Conservation (phyloP, 176 grass and related monocot species). For the Aegilops tauschii region DNA sequence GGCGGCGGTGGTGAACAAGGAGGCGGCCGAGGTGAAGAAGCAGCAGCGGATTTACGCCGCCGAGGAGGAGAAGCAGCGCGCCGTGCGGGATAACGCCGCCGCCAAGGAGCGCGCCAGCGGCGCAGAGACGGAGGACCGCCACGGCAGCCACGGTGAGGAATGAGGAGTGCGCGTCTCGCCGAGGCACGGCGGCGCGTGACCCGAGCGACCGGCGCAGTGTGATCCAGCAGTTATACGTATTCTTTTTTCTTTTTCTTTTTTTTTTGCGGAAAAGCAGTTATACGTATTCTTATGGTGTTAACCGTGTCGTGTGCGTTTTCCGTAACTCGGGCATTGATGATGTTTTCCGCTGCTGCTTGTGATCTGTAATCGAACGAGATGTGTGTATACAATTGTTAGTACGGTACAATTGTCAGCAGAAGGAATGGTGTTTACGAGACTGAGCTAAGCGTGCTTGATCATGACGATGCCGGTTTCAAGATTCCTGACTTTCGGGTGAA, state of each 20-base stretch:
- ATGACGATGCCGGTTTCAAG: background rate
- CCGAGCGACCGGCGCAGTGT: background rate
- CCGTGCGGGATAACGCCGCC: constrained; percentile 2
- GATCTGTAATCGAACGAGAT: background rate
- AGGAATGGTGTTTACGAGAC: too few species aligned
- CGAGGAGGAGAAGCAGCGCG: constrained; percentile 28
- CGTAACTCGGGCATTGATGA: background rate
- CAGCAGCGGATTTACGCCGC: constrained; percentile 26
- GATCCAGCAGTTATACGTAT: background rate
- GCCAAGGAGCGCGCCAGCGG: constrained; percentile 17
- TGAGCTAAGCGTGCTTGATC: too few species aligned
- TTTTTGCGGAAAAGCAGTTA: background rate
- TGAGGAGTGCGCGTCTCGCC: background rate
- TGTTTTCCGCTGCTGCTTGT: background rate
- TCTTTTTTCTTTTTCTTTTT: background rate
- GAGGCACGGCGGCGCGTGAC: background rate
- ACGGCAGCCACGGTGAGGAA: background rate
- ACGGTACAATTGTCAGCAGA: background rate
- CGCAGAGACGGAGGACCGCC: background rate
- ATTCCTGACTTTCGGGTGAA: background rate
- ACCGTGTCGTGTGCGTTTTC: background rate
- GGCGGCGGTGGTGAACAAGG: background rate
- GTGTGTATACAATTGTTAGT: background rate
- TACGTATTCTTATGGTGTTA: background rate
- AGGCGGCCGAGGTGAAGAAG: constrained; percentile 17